These are phyloP conservation scores for Monosporascus sp. DNA, from an alignment of 2,329 filamentous ascomycete genomes.

Conservation along the genomic window DNA sequence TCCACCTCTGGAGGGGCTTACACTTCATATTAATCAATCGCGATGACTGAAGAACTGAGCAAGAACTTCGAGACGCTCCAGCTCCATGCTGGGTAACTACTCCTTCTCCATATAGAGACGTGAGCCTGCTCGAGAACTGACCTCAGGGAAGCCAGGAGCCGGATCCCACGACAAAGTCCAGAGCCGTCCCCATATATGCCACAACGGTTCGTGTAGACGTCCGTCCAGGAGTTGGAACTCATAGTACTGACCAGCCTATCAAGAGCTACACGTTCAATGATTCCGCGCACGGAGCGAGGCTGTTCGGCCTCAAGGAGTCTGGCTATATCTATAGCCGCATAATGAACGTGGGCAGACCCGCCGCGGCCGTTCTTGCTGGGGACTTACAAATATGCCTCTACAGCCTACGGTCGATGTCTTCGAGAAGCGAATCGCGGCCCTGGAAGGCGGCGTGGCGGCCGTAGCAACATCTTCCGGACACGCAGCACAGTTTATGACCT, in stretches of 20 bases:
- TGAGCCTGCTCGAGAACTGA: slow-evolving; percentile 3
- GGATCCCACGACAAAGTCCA: slow-evolving; percentile 76
- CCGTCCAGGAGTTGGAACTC: background rate
- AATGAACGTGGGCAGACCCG: slow-evolving; percentile 65
- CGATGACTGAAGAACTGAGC: slow-evolving; percentile 43
- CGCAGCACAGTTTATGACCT: slow-evolving; percentile 86
- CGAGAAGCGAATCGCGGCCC: slow-evolving; percentile 91
- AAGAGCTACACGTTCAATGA: slow-evolving; percentile 93
- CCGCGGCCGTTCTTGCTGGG: background rate
- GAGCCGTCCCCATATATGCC: slow-evolving; percentile 94
- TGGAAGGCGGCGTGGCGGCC: slow-evolving; percentile 86
- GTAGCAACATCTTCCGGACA: slow-evolving; percentile 83
- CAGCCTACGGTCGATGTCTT: slow-evolving; percentile 92
- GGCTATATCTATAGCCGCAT: slow-evolving; percentile 98
- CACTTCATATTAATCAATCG: background rate
- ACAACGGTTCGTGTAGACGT: slow-evolving; percentile 53
- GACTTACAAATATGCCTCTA: slow-evolving; percentile 1
- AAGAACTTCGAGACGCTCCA: slow-evolving; percentile 79
- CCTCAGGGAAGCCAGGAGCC: slow-evolving; percentile 60
- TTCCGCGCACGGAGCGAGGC: slow-evolving; percentile 87
- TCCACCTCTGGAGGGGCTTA: no score
- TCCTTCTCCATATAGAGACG: slow-evolving; percentile 5
- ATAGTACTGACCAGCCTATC: slow-evolving; percentile 8
- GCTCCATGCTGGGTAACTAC: slow-evolving; percentile 71
- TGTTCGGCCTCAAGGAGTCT: slow-evolving; percentile 94